A percentile compares a stretch with the other conserved stretches of the same genome.
These are phyloP conservation scores for Ogataea kodamae DNA, from an alignment of 805 yeast genomes.

Conservation along the genomic window DNA sequence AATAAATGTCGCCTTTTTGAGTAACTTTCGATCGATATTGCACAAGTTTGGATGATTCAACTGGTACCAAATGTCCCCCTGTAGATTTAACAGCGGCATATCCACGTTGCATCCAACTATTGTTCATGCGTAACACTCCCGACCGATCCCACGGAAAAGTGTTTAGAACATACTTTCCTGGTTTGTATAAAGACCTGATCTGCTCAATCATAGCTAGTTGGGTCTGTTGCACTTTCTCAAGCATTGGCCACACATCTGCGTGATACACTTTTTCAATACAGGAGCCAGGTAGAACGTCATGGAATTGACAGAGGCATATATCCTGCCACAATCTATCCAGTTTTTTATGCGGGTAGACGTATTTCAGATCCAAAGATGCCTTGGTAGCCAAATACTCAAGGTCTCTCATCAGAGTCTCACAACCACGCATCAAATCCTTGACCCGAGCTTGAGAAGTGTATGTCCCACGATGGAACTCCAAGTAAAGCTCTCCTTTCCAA, in stretches of 20 bases:
- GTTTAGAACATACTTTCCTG: constrained; percentile 35
- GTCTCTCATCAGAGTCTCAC: constrained; percentile 79
- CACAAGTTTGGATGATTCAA: constrained; percentile 16
- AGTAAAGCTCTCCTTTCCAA: constrained; percentile 91
- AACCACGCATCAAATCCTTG: constrained; percentile 72
- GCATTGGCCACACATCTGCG: constrained; percentile 81
- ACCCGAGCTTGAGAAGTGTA: constrained; percentile 91
- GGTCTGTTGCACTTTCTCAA: constrained; percentile 50
- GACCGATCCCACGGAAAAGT: constrained; percentile 65
- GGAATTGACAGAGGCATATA: constrained; percentile 87
- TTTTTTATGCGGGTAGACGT: constrained; percentile 67
- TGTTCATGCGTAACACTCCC: constrained; percentile 38
- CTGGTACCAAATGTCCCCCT: constrained; percentile 4
- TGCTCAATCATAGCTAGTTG: constrained; percentile 50
- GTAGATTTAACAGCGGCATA: constrained; percentile 4
- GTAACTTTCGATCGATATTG: constrained; percentile 51
- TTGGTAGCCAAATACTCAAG: constrained; percentile 79
- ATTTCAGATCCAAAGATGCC: constrained; percentile 56
- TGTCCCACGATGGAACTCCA: constrained; percentile 96
- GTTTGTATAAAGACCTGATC: constrained; percentile 32
- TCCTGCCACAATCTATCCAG: constrained; percentile 82
- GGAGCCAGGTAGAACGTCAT: constrained; percentile 96
- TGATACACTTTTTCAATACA: constrained; percentile 91
- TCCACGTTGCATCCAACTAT: constrained; percentile 7
- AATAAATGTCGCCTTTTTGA: constrained; percentile 36